These are phyloP conservation scores for Cyclanthera cordifolia DNA, from an alignment of 306 rosid species.

Conservation along the genomic window DNA sequence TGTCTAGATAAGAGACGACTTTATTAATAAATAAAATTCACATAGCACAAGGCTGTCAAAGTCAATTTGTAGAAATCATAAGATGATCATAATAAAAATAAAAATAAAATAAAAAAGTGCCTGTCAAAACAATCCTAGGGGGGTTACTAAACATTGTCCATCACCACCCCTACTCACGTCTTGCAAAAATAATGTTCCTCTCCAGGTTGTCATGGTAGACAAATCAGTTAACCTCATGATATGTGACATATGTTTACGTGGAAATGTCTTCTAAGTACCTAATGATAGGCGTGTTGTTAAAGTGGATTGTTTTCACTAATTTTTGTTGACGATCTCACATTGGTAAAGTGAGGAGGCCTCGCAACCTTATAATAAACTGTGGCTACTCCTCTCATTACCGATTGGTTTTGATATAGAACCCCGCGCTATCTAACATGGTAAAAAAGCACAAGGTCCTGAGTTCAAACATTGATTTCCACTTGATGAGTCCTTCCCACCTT, in stretches of 20 bases:
- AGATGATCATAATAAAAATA: background rate
- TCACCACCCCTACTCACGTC: background rate
- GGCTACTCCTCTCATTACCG: too few relatives aligned
- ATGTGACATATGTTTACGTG: background rate
- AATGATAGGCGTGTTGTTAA: background rate
- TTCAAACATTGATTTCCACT: too few relatives aligned
- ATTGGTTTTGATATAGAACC: too few relatives aligned
- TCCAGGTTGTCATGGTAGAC: background rate
- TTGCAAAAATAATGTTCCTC: background rate
- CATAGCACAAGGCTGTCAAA: background rate
- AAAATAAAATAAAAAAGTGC: background rate
- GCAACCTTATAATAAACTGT: too few relatives aligned
- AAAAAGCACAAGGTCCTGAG: too few relatives aligned
- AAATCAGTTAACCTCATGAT: background rate
- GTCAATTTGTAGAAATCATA: background rate
- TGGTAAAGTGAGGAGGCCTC: too few relatives aligned
- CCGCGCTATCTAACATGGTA: too few relatives aligned
- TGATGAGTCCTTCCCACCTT: too few relatives aligned
- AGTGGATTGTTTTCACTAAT: background rate
- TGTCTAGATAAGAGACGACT: background rate
- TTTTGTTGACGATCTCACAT: background rate
- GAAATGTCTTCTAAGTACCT: background rate
- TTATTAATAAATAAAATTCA: background rate
- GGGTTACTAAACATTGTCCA: background rate
- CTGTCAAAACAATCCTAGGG: background rate